Conservation (phyloP, 768 basidiomycete genomes). For the Lentinus tigrinus region DNA sequence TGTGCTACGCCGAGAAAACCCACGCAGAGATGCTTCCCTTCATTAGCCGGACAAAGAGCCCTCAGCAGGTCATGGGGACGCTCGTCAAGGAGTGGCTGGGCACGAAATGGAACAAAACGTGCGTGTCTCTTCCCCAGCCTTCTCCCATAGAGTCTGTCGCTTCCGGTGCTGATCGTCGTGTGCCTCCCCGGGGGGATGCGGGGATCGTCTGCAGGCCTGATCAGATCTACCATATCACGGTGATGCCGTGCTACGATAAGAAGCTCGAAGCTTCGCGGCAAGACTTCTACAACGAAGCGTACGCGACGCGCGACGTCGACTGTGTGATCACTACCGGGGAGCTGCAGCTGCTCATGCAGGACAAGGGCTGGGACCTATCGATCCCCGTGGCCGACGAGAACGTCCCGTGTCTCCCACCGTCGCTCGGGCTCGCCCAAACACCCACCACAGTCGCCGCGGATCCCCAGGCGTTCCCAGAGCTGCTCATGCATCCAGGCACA, state of each 20-base stretch:
- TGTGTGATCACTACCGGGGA: constrained; percentile 98
- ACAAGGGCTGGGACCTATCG: constrained; percentile 78
- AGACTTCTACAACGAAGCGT: constrained; percentile 84
- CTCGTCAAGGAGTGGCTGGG: constrained; percentile 90
- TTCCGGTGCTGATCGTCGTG: neutral
- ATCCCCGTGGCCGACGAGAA: constrained; percentile 53
- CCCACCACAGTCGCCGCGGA: neutral
- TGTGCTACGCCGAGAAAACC: constrained; percentile 98
- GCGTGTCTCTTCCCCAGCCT: constrained; percentile 31
- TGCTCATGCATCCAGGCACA: constrained; percentile 77
- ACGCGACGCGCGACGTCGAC: constrained; percentile 90
- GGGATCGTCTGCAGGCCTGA: constrained; percentile 54
- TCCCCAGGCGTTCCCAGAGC: constrained; percentile 53
- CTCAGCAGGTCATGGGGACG: constrained; percentile 92
- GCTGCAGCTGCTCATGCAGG: constrained; percentile 79
- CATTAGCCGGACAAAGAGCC: constrained; percentile 84
- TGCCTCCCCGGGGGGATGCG: neutral
- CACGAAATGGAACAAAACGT: constrained; percentile 64
- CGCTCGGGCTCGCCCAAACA: neutral
- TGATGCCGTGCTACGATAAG: constrained; percentile 99
- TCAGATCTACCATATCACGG: constrained; percentile 91
- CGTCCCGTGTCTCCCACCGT: constrained; percentile 1
- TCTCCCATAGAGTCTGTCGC: neutral
- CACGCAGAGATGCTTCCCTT: constrained; percentile 93
- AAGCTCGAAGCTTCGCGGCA: constrained; percentile 95